Conservation (phyloP, 805 yeast genomes). For the Ogataea pini region DNA sequence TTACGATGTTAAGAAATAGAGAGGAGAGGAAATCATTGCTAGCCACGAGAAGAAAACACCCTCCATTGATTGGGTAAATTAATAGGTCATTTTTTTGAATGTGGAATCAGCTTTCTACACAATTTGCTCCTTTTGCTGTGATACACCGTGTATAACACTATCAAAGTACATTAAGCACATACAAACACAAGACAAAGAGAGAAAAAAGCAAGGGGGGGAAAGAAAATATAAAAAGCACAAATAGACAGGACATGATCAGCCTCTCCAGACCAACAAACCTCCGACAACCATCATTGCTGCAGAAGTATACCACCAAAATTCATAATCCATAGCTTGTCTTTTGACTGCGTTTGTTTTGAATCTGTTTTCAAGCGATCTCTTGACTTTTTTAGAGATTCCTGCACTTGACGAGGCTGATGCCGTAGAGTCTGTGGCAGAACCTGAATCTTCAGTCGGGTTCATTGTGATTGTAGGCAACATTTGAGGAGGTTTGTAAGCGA, state of each 20-base stretch:
- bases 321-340: conserved; percentile 40
- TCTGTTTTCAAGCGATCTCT: conserved; percentile 77
- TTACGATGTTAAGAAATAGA: conserved; percentile 66
- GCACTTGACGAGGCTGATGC: conserved; percentile 32
- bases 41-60: neutral
- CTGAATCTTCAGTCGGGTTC: conserved; percentile 67
- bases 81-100: neutral
- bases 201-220: neutral
- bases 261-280: conserved; percentile 29
- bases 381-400: conserved; percentile 45
- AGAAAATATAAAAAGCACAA: neutral
- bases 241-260: conserved; percentile 6
- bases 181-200: neutral
- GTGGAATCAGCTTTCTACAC: neutral
- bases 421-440: conserved; percentile 31
- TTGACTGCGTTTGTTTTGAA: conserved; percentile 73
- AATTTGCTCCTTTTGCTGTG: neutral
- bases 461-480: conserved; percentile 93
- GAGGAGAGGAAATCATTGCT: conserved; percentile 9
- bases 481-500: conserved; percentile 91
- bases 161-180: conserved; percentile 2
- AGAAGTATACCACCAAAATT: conserved; percentile 58
- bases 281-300: conserved; percentile 41
- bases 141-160: neutral
- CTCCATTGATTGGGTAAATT: neutral